Conservation (phyloP, 2,329 filamentous ascomycete genomes). For the Chaetomiaceae sp. region DNA sequence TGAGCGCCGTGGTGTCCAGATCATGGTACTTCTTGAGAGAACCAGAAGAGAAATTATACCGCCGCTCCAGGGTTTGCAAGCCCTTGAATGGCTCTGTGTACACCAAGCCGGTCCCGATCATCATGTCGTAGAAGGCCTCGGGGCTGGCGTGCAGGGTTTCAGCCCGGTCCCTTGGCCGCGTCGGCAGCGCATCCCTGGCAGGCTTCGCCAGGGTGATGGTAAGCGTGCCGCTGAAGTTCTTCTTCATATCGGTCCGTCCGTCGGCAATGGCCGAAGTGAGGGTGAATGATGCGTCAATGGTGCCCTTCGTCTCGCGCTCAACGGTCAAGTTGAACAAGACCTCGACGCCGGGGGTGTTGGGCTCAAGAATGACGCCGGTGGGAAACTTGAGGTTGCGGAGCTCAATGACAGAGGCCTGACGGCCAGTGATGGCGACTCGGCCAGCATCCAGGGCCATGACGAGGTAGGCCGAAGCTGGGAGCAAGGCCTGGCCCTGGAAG, state of each 20-base stretch:
- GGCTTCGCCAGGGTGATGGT: conserved; percentile 31
- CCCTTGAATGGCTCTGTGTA: conserved; percentile 39
- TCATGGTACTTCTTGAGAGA: conserved; percentile 31
- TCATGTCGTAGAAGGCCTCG: conserved; percentile 38
- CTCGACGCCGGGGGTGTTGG: conserved; percentile 34
- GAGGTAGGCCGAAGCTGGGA: conserved; percentile 45
- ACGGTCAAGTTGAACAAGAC: conserved; percentile 34
- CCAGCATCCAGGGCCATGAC: conserved; percentile 44
- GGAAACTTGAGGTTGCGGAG: conserved; percentile 31
- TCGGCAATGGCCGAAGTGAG: conserved; percentile 34
- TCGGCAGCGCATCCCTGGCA: conserved; percentile 27
- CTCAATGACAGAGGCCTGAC: conserved; percentile 29
- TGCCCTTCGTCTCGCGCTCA: conserved; percentile 9
- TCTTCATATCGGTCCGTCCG: conserved; percentile 32
- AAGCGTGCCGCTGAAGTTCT: conserved; percentile 32
- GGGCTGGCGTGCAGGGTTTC: conserved; percentile 33
- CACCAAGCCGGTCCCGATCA: conserved; percentile 34
- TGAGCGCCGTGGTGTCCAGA: conserved; percentile 34
- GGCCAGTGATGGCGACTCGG: conserved; percentile 25
- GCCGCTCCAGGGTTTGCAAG: conserved; percentile 32
- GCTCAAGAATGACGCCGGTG: conserved; percentile 32
- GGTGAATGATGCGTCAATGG: conserved; percentile 32
- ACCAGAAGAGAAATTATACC: conserved; percentile 33
- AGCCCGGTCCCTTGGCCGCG: conserved; percentile 19
- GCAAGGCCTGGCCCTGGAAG: conserved; percentile 40